Base-by-base conservation (phyloP, 306 rosid species). In the Begonia masoniana region DNA sequence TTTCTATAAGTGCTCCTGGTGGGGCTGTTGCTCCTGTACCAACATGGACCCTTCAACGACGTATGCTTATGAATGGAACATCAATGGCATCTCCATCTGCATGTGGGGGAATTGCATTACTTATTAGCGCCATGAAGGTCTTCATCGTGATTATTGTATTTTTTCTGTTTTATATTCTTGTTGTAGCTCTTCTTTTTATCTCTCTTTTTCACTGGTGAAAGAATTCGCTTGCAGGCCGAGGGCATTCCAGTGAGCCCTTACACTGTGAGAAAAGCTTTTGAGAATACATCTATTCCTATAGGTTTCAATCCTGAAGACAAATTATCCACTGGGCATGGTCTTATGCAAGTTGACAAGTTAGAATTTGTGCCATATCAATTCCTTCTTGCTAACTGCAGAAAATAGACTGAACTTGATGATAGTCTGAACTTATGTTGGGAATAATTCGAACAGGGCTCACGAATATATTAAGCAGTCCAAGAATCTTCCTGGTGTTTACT, bases 1-100 rank as follows among this genome's bases (percentile, higher is more conserved):
- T 91, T 64, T 69, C 76, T 72, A 55, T 91, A 61, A 91, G 99
- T 55, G 99, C 99, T 66, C 99, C 99, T 45, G 99, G 99, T 41
- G 96, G 94, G 24, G 99, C 99, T 72, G 88, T 91, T 69, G 96
- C 99, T 70, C 94, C 96, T 43, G 99, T 91, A 69, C 99, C 99
- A 50, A 91, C 87, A 1, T 91, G 99, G 99, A 91, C 99, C 68
- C 96, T 91, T 59, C 99, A 91, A 65, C 72, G 81, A 43, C 94
- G 99, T 24, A 91, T 73, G 99, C 96, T 91, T 53, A 86, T 86
- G 99, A 91, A 86, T 66, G 99, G 99, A 78, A 91, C 99, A 5
- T 91, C 99, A 69, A 91, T 91, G 99, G 69, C 99, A 52, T 91
- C 99, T 51, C 99, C 99, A 50, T 83, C 94, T 71, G 99, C 99